Base-by-base conservation (phyloP, 2,329 filamentous ascomycete species). In the Verticillium tricorpus region DNA sequence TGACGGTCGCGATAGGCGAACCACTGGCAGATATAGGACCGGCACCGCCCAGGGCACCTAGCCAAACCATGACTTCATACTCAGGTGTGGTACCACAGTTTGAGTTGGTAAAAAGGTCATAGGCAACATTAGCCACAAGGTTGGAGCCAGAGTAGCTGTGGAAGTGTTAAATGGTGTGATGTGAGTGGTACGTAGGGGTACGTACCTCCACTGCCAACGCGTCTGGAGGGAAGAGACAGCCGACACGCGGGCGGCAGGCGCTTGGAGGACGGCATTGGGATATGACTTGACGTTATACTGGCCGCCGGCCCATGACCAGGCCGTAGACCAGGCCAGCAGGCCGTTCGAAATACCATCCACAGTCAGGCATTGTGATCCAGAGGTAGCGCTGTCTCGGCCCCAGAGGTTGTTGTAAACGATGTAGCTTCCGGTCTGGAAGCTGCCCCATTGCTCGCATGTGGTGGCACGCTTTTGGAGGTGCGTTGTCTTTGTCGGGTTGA, bases 51-150 rank as follows among this genome's bases (percentile, higher is more conserved):
- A 58, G 52, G 40, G 63, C 58, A 45, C 60, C 64, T 1, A 69
- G 66, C 67, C 65, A 69, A 65, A 70, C 66, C 65, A 69, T 68
- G 59, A 70, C 64, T 57, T 69, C 67, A 59, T 85, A 86, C 67
- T 85, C 76, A 19, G 78, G 69, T 57, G 76, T 78, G 34, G 69
- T 71, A 5, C 79, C 74, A 17, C 76, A 75, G 45, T 78, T 76
- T 22, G 72, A 71, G 14, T 75, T 74, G 50, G 83, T 83, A 75
- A 87, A 87, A 57, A 87, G 71, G 68, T 87, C 84, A 69, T 86
- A 87, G 22, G 83, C 76, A 12, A 88, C 84, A 67, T 87, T 77
- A 52, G 82, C 82, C 45, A 85, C 74, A 57, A 86, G 67, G 62
- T 71, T 69, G 56, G 72, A 74, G 65, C 81, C 82, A 4, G 75